A percentile compares a stretch with the other conserved stretches of the same genome.
phyloP scores from a whole-genome alignment of 2,329 filamentous ascomycete genomes.

The Xylariales sp. region DNA sequence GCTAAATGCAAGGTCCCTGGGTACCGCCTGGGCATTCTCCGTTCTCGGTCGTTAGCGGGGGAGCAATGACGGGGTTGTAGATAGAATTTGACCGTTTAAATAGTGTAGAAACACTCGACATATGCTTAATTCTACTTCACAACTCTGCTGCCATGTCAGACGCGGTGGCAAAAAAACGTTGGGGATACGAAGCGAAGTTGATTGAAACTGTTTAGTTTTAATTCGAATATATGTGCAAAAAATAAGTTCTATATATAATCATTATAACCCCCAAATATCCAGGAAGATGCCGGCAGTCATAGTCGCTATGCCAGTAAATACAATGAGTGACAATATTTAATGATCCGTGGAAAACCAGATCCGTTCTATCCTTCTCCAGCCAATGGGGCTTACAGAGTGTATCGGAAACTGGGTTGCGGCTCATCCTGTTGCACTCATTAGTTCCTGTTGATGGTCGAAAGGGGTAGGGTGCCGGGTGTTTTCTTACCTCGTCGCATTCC shows the following conservation, averaged over 20 bases:
- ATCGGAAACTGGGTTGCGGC: constrained; percentile 54
- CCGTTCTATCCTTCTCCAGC: neutral
- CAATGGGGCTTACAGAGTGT: constrained; percentile 51
- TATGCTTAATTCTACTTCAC: neutral
- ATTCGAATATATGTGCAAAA: constrained; percentile 24
- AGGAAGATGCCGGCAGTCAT: constrained; percentile 19
- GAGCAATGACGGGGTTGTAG: neutral
- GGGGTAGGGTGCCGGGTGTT: neutral
- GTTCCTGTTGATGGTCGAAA: neutral
- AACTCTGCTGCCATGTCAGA: neutral
- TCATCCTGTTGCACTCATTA: constrained; percentile 49
- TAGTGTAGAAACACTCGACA: neutral
- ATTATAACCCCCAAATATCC: constrained; percentile 27
- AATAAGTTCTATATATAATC: constrained; percentile 23
- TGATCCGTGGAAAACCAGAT: constrained; percentile 2
- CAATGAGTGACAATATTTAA: constrained; percentile 23
- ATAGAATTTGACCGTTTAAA: neutral
- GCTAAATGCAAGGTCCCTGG: constrained; percentile 36
- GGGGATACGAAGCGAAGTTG: constrained; percentile 10
- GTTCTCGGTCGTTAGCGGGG: constrained; percentile 41
- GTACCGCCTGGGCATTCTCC: constrained; percentile 32
- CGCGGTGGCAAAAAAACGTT: neutral
- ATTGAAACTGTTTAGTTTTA: constrained; percentile 11
- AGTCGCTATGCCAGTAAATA: constrained; percentile 30
- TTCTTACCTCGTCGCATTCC: constrained; percentile 62